Percentiles rank a stretch among this genome's conserved stretches.
phyloP scores from a whole-genome alignment of 2,329 filamentous ascomycete genomes.

The Byssothecium circinans region DNA sequence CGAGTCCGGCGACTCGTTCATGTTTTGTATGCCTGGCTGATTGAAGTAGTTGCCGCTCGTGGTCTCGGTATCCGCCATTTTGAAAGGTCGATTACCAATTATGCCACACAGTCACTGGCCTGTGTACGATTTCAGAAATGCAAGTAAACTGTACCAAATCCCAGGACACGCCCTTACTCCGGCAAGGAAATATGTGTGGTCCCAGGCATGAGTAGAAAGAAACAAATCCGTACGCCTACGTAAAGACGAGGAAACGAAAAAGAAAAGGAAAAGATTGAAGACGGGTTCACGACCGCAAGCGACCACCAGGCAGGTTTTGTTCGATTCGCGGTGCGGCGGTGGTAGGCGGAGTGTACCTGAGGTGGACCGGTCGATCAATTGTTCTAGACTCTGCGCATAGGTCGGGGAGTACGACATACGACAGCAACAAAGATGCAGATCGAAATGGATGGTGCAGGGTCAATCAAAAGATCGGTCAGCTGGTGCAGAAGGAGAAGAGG shows the following conservation, averaged over 20 bases:
- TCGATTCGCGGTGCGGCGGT: constrained; percentile 1
- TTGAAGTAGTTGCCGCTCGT: constrained; percentile 35
- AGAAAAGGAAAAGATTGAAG: not conserved
- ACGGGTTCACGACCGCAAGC: not conserved
- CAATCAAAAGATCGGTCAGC: not conserved
- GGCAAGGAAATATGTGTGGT: not conserved
- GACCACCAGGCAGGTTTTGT: not conserved
- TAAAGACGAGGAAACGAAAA: not conserved
- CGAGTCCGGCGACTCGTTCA: constrained; percentile 28
- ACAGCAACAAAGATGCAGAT: no score
- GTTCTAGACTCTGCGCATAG: not conserved
- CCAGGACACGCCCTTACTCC: constrained; percentile 13
- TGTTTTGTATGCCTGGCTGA: constrained; percentile 12
- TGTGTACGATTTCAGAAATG: constrained; percentile 3
- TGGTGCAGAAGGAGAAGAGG: no score
- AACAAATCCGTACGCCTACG: not conserved
- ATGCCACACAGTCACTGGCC: constrained; percentile 4
- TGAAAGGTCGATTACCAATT: constrained; percentile 20
- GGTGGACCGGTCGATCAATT: not conserved
- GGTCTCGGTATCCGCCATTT: constrained; percentile 3
- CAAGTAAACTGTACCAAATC: constrained; percentile 2
- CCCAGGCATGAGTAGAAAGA: constrained; percentile 2
- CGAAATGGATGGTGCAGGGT: no score
- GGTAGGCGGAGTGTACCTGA: not conserved
- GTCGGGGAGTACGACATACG: not conserved